These are phyloP conservation scores for Dothidotthia symphoricarpi DNA, from an alignment of 2,329 filamentous ascomycete genomes.

Conservation along the genomic window DNA sequence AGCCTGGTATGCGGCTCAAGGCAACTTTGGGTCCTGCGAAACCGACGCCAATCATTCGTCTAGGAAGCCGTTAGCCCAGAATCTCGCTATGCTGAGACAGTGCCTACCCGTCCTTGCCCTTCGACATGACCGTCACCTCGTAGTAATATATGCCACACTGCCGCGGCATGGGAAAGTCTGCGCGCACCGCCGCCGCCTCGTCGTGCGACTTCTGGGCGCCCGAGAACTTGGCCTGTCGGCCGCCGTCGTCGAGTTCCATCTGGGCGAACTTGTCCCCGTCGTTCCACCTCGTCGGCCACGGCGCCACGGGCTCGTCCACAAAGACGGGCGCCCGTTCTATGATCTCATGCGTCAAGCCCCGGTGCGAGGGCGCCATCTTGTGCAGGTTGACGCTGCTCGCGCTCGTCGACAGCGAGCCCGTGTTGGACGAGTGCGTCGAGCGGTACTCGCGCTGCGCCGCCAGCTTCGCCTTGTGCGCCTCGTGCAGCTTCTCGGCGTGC, in stretches of 20 bases:
- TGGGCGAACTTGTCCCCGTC: slow-evolving; percentile 70
- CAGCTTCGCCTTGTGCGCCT: slow-evolving; percentile 63
- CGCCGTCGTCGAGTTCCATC: slow-evolving; percentile 72
- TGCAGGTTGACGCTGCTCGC: slow-evolving; percentile 59
- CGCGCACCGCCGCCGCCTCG: slow-evolving; percentile 78
- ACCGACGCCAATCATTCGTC: slow-evolving; percentile 56
- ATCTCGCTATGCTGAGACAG: slow-evolving; percentile 27
- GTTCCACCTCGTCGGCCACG: slow-evolving; percentile 83
- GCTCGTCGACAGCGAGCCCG: slow-evolving; percentile 54
- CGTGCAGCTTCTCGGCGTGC: slow-evolving; percentile 74
- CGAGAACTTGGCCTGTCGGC: slow-evolving; percentile 65
- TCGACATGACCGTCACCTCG: slow-evolving; percentile 67
- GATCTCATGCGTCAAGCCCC: slow-evolving; percentile 79
- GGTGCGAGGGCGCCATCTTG: slow-evolving; percentile 64
- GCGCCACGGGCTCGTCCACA: slow-evolving; percentile 59
- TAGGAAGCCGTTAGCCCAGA: slow-evolving; percentile 22
- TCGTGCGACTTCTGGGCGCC: slow-evolving; percentile 59
- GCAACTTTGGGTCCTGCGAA: slow-evolving; percentile 61
- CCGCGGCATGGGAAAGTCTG: slow-evolving; percentile 81
- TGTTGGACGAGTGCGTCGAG: slow-evolving; percentile 45
- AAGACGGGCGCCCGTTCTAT: slow-evolving; percentile 70
- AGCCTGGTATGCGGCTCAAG: slow-evolving; percentile 61
- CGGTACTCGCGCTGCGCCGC: slow-evolving; percentile 47
- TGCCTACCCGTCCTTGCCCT: slow-evolving; percentile 65
- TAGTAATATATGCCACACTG: slow-evolving; percentile 95